phyloP scores from a whole-genome alignment of 345 rosid species.

The Salix koriyanagi region DNA sequence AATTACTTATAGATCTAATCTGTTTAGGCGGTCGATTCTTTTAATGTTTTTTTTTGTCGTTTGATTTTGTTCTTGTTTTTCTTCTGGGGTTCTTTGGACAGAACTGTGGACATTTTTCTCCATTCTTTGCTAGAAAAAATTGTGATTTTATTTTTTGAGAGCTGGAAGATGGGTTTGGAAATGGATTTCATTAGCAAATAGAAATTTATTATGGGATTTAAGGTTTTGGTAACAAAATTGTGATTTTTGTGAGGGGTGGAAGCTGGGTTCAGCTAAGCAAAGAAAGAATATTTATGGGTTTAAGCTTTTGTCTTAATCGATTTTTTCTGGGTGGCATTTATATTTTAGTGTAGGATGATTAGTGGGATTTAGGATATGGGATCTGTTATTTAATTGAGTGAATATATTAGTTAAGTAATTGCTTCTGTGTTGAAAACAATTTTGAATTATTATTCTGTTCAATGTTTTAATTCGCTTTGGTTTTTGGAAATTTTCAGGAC shows the following conservation, averaged over 20 bases:
- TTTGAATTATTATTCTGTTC: background rate
- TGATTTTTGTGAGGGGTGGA: background rate
- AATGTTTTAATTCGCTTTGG: background rate
- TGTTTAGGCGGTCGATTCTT: background rate
- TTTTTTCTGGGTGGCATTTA: too few species aligned
- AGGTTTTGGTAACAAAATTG: background rate
- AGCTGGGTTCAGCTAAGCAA: background rate
- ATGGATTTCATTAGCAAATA: background rate
- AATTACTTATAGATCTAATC: background rate
- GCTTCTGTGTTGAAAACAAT: background rate
- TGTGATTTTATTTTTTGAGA: background rate
- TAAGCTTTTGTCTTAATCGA: too few species aligned
- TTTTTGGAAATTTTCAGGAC: constrained; percentile 45
- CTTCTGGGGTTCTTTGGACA: background rate
- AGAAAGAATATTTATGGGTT: background rate
- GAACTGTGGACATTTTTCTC: background rate
- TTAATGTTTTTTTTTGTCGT: too few species aligned
- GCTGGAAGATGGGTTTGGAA: background rate
- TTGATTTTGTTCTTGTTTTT: too few species aligned
- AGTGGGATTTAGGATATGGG: background rate
- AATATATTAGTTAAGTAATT: background rate
- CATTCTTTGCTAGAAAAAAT: background rate
- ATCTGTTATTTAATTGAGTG: background rate
- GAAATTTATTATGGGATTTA: background rate
- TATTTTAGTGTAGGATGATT: background rate